These are phyloP conservation scores for Pichia californica DNA, from an alignment of 805 yeast species.

Conservation along the genomic window DNA sequence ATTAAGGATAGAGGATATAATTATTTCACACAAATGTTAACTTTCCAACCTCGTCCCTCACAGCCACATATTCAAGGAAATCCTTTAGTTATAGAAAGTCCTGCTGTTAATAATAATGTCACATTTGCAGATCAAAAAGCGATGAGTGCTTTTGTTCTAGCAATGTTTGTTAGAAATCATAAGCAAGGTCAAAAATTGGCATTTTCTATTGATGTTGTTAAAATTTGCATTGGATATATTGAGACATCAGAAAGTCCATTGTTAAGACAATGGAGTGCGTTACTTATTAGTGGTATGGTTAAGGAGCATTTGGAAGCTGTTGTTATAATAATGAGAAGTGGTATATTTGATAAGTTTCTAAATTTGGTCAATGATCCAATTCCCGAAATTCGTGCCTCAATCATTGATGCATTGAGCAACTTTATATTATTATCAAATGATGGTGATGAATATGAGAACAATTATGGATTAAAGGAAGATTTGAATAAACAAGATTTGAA, in stretches of 20 bases:
- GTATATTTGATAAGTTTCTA: slow-evolving; percentile 49
- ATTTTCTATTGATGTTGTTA: slow-evolving; percentile 64
- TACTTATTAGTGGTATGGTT: slow-evolving; percentile 74
- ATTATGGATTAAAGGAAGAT: slow-evolving; percentile 29
- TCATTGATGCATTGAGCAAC: slow-evolving; percentile 64
- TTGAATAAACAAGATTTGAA: slow-evolving; percentile 62
- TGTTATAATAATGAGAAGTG: slow-evolving; percentile 60
- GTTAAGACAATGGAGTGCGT: slow-evolving; percentile 86
- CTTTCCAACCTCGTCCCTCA: slow-evolving; percentile 30
- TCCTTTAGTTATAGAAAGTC: slow-evolving; percentile 22
- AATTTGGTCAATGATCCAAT: slow-evolving; percentile 75
- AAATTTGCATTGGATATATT: slow-evolving; percentile 58
- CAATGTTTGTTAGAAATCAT: slow-evolving; percentile 78
- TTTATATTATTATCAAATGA: slow-evolving; percentile 45
- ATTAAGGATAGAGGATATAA: slow-evolving; percentile 86
- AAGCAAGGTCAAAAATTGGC: slow-evolving; percentile 75
- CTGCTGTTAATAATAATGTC: slow-evolving; percentile 32
- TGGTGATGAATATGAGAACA: slow-evolving; percentile 30
- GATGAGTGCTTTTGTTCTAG: slow-evolving; percentile 85
- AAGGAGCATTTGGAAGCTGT: slow-evolving; percentile 67
- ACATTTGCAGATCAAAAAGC: slow-evolving; percentile 81
- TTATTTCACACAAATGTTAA: slow-evolving; percentile 77
- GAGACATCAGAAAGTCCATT: slow-evolving; percentile 76
- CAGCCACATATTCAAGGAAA: slow-evolving; percentile 18
- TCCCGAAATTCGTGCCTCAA: slow-evolving; percentile 90